Percentiles rank a stretch among this genome's conserved stretches.
Evolutionary conservation across 208 protist species (phyloP).

Genomic region (Phytomonas sp.): DNA sequence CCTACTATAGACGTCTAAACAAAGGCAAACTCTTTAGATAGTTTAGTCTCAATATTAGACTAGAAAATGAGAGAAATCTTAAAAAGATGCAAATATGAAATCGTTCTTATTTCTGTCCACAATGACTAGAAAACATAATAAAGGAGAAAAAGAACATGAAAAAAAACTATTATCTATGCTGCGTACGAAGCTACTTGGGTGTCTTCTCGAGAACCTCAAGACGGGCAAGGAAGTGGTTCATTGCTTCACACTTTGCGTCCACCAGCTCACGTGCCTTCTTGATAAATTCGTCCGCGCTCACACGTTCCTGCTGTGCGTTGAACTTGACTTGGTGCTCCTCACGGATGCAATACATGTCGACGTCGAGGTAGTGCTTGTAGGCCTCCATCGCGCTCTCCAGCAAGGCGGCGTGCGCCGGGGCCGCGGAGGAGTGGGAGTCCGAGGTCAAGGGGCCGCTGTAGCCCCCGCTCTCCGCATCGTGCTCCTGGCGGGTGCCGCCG

Average conservation of each 20-base stretch:
- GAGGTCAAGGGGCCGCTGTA: slow-evolving; percentile 1
- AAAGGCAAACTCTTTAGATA: not conserved
- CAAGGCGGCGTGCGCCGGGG: slow-evolving; percentile 21
- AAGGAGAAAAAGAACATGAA: not conserved
- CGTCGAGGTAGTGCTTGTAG: slow-evolving; percentile 34
- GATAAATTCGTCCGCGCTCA: slow-evolving; percentile 28
- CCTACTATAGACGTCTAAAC: not conserved
- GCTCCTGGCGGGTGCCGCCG: not conserved
- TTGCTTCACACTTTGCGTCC: slow-evolving; percentile 21
- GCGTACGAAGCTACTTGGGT: not conserved
- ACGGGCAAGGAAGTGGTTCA: slow-evolving; percentile 27
- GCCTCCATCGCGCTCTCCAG: slow-evolving; percentile 23
- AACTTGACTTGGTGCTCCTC: slow-evolving; percentile 56
- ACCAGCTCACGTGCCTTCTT: slow-evolving; percentile 19
- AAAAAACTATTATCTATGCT: slow-evolving; percentile 1
- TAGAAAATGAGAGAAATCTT: not conserved
- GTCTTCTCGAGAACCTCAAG: slow-evolving; percentile 24
- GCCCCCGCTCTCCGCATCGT: slow-evolving; percentile 4
- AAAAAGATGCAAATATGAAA: not conserved
- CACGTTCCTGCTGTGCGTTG: slow-evolving; percentile 33
- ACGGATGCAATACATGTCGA: slow-evolving; percentile 51
- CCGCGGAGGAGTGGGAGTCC: slow-evolving; percentile 12
- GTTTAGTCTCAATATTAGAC: not conserved
- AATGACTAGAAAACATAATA: slow-evolving; percentile 1
- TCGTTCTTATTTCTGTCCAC: not conserved